Evolutionary conservation across 805 yeast species (phyloP).

Genomic region (Geotrichum ghanense): DNA sequence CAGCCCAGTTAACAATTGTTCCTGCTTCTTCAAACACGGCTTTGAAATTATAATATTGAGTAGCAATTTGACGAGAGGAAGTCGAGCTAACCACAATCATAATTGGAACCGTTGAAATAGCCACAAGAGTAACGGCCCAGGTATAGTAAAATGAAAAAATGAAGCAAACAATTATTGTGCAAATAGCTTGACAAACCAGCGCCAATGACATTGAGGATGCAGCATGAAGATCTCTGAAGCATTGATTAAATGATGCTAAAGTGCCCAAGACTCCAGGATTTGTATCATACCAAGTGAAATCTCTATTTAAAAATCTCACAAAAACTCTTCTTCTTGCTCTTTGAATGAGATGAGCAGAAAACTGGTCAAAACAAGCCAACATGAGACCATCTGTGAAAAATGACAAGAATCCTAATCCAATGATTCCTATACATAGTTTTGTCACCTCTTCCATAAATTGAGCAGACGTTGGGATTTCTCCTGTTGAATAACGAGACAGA

Average conservation of each 20-base stretch:
- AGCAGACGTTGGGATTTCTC: conserved; percentile 18
- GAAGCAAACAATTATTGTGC: conserved; percentile 43
- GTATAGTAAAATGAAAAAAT: conserved; percentile 63
- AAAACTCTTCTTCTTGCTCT: conserved; percentile 42
- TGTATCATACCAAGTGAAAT: conserved; percentile 53
- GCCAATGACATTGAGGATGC: conserved; percentile 62
- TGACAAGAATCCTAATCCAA: conserved; percentile 38
- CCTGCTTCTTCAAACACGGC: conserved; percentile 42
- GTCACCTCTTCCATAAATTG: background rate
- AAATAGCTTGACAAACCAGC: conserved; percentile 38
- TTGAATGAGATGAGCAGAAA: conserved; percentile 62
- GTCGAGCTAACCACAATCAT: conserved; percentile 38
- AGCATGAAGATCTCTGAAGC: conserved; percentile 60
- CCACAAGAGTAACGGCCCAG: conserved; percentile 75
- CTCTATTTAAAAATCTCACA: conserved; percentile 33
- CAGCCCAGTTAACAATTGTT: conserved; percentile 56
- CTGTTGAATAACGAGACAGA: conserved; percentile 27
- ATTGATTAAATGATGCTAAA: conserved; percentile 51
- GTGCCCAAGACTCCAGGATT: conserved; percentile 49
- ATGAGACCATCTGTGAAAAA: conserved; percentile 41
- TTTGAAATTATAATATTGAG: conserved; percentile 47
- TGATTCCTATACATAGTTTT: conserved; percentile 22
- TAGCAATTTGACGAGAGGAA: conserved; percentile 42
- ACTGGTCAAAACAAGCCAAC: conserved; percentile 47
- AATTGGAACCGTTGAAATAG: conserved; percentile 65